Evolutionary conservation across 169 alveolate species (phyloP), one percentile per base, ranked within the genome.

Genomic region (Besnoitia besnoiti): DNA sequence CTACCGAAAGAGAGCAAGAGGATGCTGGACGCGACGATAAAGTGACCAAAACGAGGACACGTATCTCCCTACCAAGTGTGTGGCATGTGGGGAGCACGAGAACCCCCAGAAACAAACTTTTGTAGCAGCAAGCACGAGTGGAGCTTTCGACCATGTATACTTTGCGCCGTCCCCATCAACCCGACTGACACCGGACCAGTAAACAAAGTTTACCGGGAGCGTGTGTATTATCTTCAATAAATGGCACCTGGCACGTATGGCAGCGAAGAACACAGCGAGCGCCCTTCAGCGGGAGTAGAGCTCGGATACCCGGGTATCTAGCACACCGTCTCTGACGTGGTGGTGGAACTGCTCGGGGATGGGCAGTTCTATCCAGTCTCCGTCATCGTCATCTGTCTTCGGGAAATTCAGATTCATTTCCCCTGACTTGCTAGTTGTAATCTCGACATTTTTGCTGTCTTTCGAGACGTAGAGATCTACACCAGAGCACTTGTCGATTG

Each of bases 311-410:
- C 97, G 40, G 67, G 97, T 94, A 1, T 42, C 62, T 5, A 90
- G 90, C 33, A 91, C 85, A 49, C 94, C 94, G 51, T 95, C 95
- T 3, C 44, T 50, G 44, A 95, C 61, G 24, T 79, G 73, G 90
- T 95, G 97, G 73, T 95, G 97, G 62, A 76, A 95, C 82, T 95
- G 97, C 40, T 95, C 96, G 40, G 97, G 97, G 39, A 95, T 94
- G 19, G 95, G 82, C 62, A 95, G 77, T 77, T 95, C 97, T 2
- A 47, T 50, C 97, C 97, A 95, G 33, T 95, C 97, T 0, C 92
- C 95, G 27, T 84, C 90, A 24, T 73, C 93, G 33, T 90, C 94
- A 61, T 94, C 95, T 10, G 89, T 89, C 44, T 35, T 24, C 10
- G 93, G 95, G 51, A 93, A 19, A 61, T 95, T 95, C 27, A 95